Base-by-base conservation (phyloP, 176 grass and related monocot species). In the Ananas comosus region DNA sequence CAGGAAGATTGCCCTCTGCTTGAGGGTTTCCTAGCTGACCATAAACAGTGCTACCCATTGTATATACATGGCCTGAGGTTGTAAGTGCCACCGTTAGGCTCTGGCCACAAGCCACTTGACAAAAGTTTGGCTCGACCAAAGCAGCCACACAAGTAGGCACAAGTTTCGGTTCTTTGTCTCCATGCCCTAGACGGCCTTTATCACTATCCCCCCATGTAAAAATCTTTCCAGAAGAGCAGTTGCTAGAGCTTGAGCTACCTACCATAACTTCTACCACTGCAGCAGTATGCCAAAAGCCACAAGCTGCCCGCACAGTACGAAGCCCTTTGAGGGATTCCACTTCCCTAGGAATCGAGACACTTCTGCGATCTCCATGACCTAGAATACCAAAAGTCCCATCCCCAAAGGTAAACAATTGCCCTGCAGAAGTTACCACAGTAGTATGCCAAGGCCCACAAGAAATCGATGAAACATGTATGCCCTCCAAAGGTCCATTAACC, bases 181-280 rank as follows among this genome's bases (percentile, higher is more conserved):
- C 94, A 70, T 97, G 94, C 53, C 94, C 94, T 83, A 97, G 78
- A 72, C 86, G 84, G 42, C 94, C 94, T 85, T 97, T 97, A 90
- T 97, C 94, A 53, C 89, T 89, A 85, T 97, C 94, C 18, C 94
- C 94, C 94, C 94, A 97, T 72, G 94, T 92, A 80, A 97, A 97
- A 63, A 96, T 71, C 74, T 97, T 97, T 49, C 94, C 89, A 66
- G 86, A 90, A 75, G 94, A 92, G 76, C 84, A 90, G 22, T 92
- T 92, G 81, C 88, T 96, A 73, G 86, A 92, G 76, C 82, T 83
- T 61, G 89, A 97, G 83, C 82, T 97, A 17, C 89, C 94, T 69
- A 64, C 82, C 86, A 97, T 97, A 29, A 97, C 87, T 87, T 97
- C 94, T 51, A 97, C 94, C 59, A 97, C 84, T 64, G 94, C 94